Percentiles rank a stretch among this genome's conserved stretches.
phyloP scores from a whole-genome alignment of 169 alveolate species.

The Cryptosporidium felis region DNA sequence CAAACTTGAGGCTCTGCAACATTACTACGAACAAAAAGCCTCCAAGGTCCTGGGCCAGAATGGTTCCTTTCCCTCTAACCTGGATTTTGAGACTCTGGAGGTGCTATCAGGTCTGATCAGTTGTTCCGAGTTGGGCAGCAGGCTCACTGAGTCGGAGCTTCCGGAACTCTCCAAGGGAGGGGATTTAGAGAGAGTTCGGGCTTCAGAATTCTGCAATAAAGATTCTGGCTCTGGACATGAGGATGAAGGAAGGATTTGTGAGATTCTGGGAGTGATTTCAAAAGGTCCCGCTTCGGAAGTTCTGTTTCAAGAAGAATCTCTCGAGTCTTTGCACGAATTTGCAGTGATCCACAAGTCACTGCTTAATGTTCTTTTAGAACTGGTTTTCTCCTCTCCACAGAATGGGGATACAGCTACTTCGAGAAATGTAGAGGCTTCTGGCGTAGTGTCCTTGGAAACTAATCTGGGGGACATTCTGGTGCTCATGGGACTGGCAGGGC shows the following conservation, averaged over 20 bases:
- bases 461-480: background rate
- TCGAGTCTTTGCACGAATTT: background rate
- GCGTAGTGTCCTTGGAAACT: background rate
- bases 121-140: background rate
- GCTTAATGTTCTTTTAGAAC: background rate
- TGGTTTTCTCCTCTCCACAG: background rate
- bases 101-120: background rate
- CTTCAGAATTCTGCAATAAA: no score
- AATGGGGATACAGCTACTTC: background rate
- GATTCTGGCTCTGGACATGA: no score
- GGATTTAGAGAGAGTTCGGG: no score
- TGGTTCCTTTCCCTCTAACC: conserved; percentile 21
- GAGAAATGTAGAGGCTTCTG: no score
- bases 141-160: no score
- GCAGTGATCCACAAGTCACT: background rate
- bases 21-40: conserved; percentile 10
- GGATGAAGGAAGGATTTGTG: background rate
- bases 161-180: no score
- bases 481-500: conserved; percentile 2
- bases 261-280: background rate
- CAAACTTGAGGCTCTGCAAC: conserved; percentile 10
- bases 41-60: conserved; percentile 14
- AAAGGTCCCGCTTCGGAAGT: background rate
- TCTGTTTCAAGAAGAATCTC: background rate
- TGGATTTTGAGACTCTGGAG: conserved; percentile 21